phyloP scores from a whole-genome alignment of 2,329 filamentous ascomycete species.

The Pseudocercospora ulei region DNA sequence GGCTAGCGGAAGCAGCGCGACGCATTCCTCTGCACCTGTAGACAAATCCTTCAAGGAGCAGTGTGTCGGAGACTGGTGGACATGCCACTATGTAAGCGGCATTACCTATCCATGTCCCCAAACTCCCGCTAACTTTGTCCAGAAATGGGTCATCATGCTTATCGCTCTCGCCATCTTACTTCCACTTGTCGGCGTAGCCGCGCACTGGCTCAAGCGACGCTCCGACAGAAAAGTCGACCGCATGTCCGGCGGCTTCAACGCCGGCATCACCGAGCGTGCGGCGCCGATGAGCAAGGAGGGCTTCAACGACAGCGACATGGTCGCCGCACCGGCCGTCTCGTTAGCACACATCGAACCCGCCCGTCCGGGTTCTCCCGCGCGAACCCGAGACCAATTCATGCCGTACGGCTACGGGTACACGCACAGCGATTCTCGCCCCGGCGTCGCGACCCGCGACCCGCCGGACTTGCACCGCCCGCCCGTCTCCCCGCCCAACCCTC shows the following conservation, averaged over 20 bases:
- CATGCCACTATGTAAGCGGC: conserved; percentile 23
- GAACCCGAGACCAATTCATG: conserved; percentile 32
- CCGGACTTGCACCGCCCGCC: conserved; percentile 20
- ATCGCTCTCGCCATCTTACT: conserved; percentile 64
- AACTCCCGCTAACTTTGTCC: conserved; percentile 13
- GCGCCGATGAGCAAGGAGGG: conserved; percentile 18
- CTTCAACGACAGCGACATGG: conserved; percentile 11
- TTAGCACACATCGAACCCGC: not conserved
- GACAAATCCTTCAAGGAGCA: conserved; percentile 6
- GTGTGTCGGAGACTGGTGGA: conserved; percentile 24
- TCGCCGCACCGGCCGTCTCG: conserved; percentile 7
- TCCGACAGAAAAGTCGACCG: conserved; percentile 60
- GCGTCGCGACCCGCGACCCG: conserved; percentile 22
- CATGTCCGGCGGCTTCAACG: conserved; percentile 31
- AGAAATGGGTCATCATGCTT: conserved; percentile 70
- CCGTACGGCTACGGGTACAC: conserved; percentile 32
- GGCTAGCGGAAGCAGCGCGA: not conserved
- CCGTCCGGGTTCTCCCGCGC: conserved; percentile 22
- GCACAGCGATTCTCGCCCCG: conserved; percentile 24
- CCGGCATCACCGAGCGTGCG: conserved; percentile 33
- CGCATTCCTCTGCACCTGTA: not conserved
- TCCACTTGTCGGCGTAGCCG: conserved; percentile 54
- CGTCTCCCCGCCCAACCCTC: conserved; percentile 1
- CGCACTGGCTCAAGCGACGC: conserved; percentile 61
- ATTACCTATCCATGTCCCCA: not conserved